Evolutionary conservation across 768 basidiomycete species (phyloP), one percentile per base, ranked within the genome.

Genomic region (Mycena metata): DNA sequence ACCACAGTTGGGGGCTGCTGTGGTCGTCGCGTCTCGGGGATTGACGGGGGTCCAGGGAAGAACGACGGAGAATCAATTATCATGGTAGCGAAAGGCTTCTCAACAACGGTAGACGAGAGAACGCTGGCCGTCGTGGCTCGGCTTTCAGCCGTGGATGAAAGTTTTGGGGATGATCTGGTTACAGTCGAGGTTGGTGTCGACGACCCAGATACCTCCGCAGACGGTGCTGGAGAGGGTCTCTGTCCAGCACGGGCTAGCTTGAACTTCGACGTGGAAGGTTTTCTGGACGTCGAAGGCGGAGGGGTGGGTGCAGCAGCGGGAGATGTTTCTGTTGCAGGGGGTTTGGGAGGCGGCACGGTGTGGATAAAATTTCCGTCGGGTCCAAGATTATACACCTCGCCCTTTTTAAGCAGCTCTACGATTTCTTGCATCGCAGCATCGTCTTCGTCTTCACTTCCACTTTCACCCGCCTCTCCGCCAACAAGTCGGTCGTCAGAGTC

Each of bases 381-480:
- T 23, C 89, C 89, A 24, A 83, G 72, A 71, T 90, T 90, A 60
- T 86, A 84, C 17, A 89, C 75, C 60, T 83, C 80, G 24, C 87
- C 87, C 69, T 82, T 84, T 67, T 77, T 81, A 56, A 90, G 71
- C 50, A 89, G 80, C 23, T 87, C 84, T 33, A 88, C 73, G 10
- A 88, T 77, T 67, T 89, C 88, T 73, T 84, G 85, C 66, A 69
- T 58, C 11, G 84, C 75, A 19, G 72, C 77, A 63, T 84, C 83
- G 46, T 82, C 84, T 71, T 88, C 88, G 23, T 85, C 82, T 63
- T 90, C 90, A 55, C 85, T 88, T 36, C 78, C 88, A 60, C 88
- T 90, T 52, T 88, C 88, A 35, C 79, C 82, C 30, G 74, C 81
- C 60, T 82, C 83, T n/a, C 80, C 83, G 5, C 86, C 89, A 19